phyloP scores from a whole-genome alignment of 345 rosid genomes.

The Nephelium lappaceum region DNA sequence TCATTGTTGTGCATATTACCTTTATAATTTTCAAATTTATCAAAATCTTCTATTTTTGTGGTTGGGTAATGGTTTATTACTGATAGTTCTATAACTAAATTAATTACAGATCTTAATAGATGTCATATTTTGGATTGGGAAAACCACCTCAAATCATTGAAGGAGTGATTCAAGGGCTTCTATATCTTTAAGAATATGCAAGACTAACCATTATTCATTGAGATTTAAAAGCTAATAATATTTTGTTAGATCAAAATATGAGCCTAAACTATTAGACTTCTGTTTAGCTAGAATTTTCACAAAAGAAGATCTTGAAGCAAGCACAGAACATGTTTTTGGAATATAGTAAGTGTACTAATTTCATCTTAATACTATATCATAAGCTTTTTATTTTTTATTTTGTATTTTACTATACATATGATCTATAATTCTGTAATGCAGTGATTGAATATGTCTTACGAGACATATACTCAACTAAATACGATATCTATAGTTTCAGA shows the following conservation, averaged over 20 bases:
- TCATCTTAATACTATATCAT: too few relatives aligned
- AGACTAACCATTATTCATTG: constrained; percentile 1
- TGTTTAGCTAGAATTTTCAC: constrained; percentile 47
- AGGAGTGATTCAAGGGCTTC: constrained; percentile 27
- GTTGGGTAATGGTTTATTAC: background rate
- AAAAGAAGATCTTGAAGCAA: constrained; percentile 31
- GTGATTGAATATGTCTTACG: background rate
- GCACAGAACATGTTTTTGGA: constrained; percentile 35
- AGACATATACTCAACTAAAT: constrained; percentile 18
- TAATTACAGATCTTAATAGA: constrained; percentile 8
- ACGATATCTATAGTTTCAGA: constrained; percentile 13
- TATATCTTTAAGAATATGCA: constrained; percentile 37
- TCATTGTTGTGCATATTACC: background rate
- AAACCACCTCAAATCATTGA: constrained; percentile 17
- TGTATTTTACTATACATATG: too few relatives aligned
- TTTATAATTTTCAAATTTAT: background rate
- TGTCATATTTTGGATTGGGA: constrained; percentile 13
- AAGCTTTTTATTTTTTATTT: background rate
- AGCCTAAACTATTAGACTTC: constrained; percentile 47
- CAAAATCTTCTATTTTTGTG: too few relatives aligned
- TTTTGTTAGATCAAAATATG: constrained; percentile 43
- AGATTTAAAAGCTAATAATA: constrained; percentile 10
- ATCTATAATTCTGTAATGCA: background rate
- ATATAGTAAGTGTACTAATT: constrained; percentile 35
- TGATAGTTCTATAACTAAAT: background rate